These are phyloP conservation scores for Chalaropsis ovoidea DNA, from an alignment of 2,329 filamentous ascomycete genomes.

Conservation along the genomic window DNA sequence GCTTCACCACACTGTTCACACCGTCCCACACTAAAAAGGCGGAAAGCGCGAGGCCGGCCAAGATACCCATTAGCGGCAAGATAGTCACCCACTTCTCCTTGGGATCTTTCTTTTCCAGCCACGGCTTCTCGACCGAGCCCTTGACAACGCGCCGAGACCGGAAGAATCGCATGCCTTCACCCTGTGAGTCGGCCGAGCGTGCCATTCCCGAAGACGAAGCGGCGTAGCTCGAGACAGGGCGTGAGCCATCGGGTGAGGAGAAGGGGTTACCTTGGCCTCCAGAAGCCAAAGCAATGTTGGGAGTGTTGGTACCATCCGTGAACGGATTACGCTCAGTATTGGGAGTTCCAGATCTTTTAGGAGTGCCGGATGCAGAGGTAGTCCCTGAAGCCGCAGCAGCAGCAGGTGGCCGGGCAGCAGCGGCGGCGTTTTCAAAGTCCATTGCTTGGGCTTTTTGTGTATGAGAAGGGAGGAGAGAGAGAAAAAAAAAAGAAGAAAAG, in stretches of 20 bases:
- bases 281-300: conserved; percentile 29
- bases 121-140: conserved; percentile 64
- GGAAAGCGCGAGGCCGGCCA: conserved; percentile 56
- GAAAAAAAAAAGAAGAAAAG: neutral
- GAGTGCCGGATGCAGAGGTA: conserved; percentile 30
- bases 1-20: conserved; percentile 57
- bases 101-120: conserved; percentile 61
- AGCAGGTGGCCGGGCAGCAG: conserved; percentile 26
- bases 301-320: conserved; percentile 34
- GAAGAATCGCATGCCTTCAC: conserved; percentile 49
- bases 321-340: conserved; percentile 39
- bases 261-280: conserved; percentile 37
- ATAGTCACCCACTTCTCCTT: conserved; percentile 83
- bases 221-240: conserved; percentile 41
- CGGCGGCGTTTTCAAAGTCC: conserved; percentile 27
- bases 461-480: neutral
- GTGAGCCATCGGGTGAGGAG: conserved; percentile 37
- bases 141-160: conserved; percentile 63
- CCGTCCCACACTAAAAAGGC: conserved; percentile 69
- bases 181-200: conserved; percentile 31
- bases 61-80: conserved; percentile 61
- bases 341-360: conserved; percentile 37
- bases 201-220: conserved; percentile 35
- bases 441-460: conserved; percentile 19
- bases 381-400: conserved; percentile 8